Base-by-base conservation (phyloP, 192 early-diverging fungal genomes). In the Backusella liffmaniae region DNA sequence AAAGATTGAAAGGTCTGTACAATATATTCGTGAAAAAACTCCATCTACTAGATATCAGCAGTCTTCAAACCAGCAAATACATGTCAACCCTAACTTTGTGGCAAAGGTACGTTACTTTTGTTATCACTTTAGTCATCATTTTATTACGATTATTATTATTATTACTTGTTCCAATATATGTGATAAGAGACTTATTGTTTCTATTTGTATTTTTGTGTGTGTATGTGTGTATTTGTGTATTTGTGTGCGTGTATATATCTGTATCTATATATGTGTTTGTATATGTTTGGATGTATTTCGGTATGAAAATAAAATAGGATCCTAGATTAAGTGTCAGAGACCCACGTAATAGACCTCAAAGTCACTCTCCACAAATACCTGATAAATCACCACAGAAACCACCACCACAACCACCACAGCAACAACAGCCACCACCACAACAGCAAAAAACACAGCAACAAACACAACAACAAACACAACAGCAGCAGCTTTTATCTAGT, bases 41-140 rank as follows among this genome's bases (percentile, higher is more conserved):
- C 73, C 73, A 30, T 78, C 62, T 37, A 74, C 41, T 72, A 68
- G 30, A 62, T 66, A 49, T 73, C 76, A 41, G 73, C 80, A 16
- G 62, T 83, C 39, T 21, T 62, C 73, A 21, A 77, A 79, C 49
- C 30, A 34, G 9, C 49, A 73, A 16, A 90, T 88, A 68, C 88
- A 90, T 75, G 85, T 90, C 6, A 91, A 91, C 79, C 89, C 90
- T 30, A 88, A 88, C 69, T 89, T 89, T 69, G 77, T 88, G 46
- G 77, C 78, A 75, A 74, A 85, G 65, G 69, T 84, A 67, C 35
- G 35, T 21, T 32, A 9, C 2, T 66, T 32, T 66, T 9, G 32
- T 34, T 44, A 44, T 49, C 18, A 49, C 46, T 49, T 49, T 23
- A 65, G 12, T 7, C 23, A 13, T 26, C 59, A 4, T 18, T 35